Percentiles rank a stretch among this genome's conserved stretches.
Evolutionary conservation across 495 filamentous ascomycete species (phyloP).

Genomic region (Hypoxylon cercidicola): DNA sequence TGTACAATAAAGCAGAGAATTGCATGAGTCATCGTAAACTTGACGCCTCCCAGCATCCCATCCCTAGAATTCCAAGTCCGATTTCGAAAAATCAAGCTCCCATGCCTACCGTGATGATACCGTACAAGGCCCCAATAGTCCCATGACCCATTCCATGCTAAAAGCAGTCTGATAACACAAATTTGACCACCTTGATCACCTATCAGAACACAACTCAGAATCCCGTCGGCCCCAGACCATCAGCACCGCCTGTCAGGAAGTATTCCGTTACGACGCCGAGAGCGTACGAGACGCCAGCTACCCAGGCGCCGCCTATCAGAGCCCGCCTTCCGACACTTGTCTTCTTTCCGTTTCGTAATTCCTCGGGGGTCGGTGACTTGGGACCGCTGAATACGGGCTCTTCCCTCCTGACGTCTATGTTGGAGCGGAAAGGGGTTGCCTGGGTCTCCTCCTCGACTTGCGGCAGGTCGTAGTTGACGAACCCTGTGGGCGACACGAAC

Average conservation of each 20-base stretch:
- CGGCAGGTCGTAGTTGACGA: constrained; percentile 65
- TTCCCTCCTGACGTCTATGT: constrained; percentile 65
- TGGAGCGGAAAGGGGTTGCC: constrained; percentile 49
- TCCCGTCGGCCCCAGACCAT: constrained; percentile 64
- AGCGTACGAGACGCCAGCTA: constrained; percentile 72
- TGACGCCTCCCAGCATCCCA: constrained; percentile 11
- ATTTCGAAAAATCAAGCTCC: constrained; percentile 13
- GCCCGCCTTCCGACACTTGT: constrained; percentile 60
- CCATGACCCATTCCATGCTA: constrained; percentile 2
- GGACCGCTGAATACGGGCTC: constrained; percentile 67
- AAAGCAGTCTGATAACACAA: background rate
- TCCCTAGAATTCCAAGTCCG: constrained; percentile 15
- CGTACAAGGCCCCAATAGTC: constrained; percentile 23
- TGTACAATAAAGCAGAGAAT: constrained; percentile 27
- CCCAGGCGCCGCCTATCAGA: constrained; percentile 65
- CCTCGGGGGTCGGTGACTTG: constrained; percentile 37
- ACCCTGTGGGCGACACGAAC: constrained; percentile 66
- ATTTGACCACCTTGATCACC: constrained; percentile 3
- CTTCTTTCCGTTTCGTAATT: constrained; percentile 44
- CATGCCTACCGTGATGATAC: constrained; percentile 25
- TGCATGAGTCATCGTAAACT: constrained; percentile 24
- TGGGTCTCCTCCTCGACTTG: constrained; percentile 41
- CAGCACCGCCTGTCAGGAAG: constrained; percentile 67
- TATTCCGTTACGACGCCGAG: constrained; percentile 75
- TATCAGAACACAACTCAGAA: constrained; percentile 47